These are phyloP conservation scores for Medicago lupulina DNA, from an alignment of 306 rosid species.

Conservation along the genomic window DNA sequence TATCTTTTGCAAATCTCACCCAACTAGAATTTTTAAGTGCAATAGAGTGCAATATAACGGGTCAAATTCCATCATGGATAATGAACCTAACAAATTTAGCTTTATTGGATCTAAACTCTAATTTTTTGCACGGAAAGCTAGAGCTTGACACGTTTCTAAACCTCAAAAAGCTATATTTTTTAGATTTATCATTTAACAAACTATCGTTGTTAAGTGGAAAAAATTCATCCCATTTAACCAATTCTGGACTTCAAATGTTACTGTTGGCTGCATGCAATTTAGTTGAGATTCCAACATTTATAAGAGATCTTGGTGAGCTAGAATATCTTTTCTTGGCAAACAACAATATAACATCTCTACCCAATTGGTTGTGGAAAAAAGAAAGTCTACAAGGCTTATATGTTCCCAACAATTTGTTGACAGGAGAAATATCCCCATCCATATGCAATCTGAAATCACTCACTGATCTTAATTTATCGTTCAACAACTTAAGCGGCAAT, in stretches of 20 bases:
- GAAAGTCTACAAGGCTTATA: background rate
- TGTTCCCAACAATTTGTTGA: conserved; percentile 2
- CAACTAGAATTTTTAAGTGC: background rate
- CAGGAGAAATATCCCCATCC: conserved; percentile 27
- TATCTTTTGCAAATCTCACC: conserved; percentile 34
- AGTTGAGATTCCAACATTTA: conserved; percentile 10
- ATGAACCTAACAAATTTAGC: conserved; percentile 26
- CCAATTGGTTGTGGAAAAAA: conserved; percentile 36
- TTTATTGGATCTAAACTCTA: accelerated
- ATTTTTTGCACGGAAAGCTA: conserved; percentile 28
- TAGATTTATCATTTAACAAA: background rate
- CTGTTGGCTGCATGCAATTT: conserved; percentile 16
- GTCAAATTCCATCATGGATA: conserved; percentile 30
- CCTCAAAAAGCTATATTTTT: background rate
- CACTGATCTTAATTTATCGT: conserved; percentile 26
- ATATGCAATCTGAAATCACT: conserved; percentile 43
- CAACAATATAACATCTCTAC: conserved; percentile 16
- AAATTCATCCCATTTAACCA: background rate
- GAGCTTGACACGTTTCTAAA: conserved; percentile 14
- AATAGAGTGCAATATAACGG: background rate
- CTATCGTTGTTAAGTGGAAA: background rate
- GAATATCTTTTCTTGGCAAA: accelerated
- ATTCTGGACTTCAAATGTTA: background rate
- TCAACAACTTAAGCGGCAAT: conserved; percentile 5
- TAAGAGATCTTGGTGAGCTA: background rate